Conservation (phyloP, 768 basidiomycete genomes). For the Suillus variegatus region DNA sequence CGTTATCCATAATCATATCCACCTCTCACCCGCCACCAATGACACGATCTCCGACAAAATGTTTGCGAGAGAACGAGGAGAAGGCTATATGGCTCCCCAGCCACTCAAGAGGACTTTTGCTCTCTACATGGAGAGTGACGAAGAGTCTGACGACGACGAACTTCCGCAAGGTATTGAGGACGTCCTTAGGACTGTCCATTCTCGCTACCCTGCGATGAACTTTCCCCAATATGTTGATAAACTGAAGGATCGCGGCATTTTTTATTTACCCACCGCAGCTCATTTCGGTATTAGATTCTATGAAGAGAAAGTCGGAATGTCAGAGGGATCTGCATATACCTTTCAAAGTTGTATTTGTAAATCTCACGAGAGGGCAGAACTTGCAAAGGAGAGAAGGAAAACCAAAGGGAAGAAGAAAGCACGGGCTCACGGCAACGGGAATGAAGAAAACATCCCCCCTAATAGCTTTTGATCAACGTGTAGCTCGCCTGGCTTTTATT, state of each 20-base stretch:
- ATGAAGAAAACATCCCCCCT: neutral
- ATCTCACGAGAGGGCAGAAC: neutral
- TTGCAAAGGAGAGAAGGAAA: neutral
- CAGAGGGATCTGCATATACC: neutral
- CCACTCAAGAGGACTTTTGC: neutral
- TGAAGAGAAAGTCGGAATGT: neutral
- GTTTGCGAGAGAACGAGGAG: neutral
- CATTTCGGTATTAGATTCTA: neutral
- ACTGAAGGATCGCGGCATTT: neutral
- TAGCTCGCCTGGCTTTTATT: too few relatives aligned
- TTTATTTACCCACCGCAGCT: neutral
- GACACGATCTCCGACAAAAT: neutral
- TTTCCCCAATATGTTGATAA: neutral
- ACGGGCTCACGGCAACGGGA: neutral
- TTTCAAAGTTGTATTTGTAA: neutral
- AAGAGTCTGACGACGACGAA: neutral
- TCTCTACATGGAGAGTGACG: neutral
- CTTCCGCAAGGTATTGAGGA: neutral
- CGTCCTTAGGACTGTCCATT: neutral
- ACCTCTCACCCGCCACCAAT: neutral
- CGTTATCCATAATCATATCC: neutral
- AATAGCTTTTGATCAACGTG: too few relatives aligned
- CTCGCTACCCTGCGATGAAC: neutral
- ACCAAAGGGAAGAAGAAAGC: neutral
- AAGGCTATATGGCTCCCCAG: neutral